Evolutionary conservation across 805 yeast genomes (phyloP).

Genomic region (Yarrowia keelungensis): DNA sequence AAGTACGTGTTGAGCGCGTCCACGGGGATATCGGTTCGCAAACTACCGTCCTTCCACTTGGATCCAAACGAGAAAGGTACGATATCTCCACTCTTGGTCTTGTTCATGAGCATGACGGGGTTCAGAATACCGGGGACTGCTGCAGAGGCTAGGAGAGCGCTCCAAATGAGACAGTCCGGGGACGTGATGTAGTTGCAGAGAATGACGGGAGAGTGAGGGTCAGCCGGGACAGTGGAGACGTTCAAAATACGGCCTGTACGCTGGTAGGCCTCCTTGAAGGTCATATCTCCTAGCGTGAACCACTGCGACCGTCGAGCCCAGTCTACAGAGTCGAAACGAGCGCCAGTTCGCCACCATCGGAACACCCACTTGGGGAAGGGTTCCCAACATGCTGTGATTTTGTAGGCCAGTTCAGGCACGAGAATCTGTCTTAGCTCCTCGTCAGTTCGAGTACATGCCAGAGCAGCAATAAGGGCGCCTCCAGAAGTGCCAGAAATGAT

Average conservation of each 20-base stretch:
- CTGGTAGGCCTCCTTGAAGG: constrained; percentile 72
- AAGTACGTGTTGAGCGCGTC: constrained; percentile 75
- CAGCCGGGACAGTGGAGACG: constrained; percentile 80
- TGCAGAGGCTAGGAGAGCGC: constrained; percentile 73
- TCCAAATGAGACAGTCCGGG: constrained; percentile 84
- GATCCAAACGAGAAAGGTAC: constrained; percentile 75
- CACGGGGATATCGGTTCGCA: constrained; percentile 79
- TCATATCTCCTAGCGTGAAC: constrained; percentile 75
- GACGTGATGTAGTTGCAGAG: constrained; percentile 77
- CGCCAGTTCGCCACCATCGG: constrained; percentile 77
- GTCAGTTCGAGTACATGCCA: constrained; percentile 72
- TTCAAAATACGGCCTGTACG: constrained; percentile 74
- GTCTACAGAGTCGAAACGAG: constrained; percentile 73
- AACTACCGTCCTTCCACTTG: constrained; percentile 80
- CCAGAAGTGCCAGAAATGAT: constrained; percentile 82
- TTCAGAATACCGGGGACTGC: constrained; percentile 85
- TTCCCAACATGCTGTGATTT: constrained; percentile 74
- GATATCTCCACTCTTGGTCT: constrained; percentile 54
- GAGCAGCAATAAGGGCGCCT: constrained; percentile 78
- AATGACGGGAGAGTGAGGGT: constrained; percentile 81
- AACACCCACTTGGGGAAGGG: constrained; percentile 65
- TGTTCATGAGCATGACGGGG: constrained; percentile 82
- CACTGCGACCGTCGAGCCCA: constrained; percentile 75
- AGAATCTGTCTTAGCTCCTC: constrained; percentile 65
- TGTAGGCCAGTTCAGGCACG: constrained; percentile 65